A percentile compares a stretch with the other conserved stretches of the same genome.
Evolutionary conservation across 2,329 filamentous ascomycete species (phyloP).

Genomic region (Beauveria australis): DNA sequence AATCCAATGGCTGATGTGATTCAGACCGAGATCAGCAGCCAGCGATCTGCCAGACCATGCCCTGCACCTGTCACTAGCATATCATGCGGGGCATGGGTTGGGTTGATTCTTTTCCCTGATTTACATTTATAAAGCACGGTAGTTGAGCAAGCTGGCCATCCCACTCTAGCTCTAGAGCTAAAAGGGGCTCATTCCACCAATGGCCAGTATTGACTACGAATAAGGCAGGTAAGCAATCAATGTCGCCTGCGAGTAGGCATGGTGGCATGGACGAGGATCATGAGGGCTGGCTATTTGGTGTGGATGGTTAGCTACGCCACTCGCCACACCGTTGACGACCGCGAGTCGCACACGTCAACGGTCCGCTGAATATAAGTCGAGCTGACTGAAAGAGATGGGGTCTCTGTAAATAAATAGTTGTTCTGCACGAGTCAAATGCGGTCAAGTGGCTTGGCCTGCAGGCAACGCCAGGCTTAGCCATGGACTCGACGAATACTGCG

Average conservation of each 20-base stretch:
- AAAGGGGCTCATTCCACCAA: background rate
- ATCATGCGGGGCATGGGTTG: background rate
- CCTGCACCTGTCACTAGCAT: conserved; percentile 4
- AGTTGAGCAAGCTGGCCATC: background rate
- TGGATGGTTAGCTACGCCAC: background rate
- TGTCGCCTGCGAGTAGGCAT: too few species aligned
- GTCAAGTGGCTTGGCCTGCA: too few species aligned
- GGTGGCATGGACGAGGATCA: background rate
- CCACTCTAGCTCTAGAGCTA: background rate
- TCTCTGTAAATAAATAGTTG: background rate
- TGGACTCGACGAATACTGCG: too few species aligned
- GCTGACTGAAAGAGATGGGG: background rate
- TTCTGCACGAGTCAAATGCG: background rate
- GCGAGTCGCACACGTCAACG: background rate
- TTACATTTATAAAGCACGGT: background rate
- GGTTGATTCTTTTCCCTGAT: background rate
- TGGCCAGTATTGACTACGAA: background rate
- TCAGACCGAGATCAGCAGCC: conserved; percentile 4
- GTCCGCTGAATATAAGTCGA: too few species aligned
- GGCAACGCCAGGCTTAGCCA: too few species aligned
- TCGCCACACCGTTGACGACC: background rate
- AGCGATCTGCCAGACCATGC: background rate
- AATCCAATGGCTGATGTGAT: background rate
- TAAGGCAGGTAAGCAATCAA: background rate
- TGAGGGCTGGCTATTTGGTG: background rate